A percentile compares a stretch with the other conserved stretches of the same genome.
Conservation (phyloP, 2,329 filamentous ascomycete genomes). For the Knoxdaviesia capensis region DNA sequence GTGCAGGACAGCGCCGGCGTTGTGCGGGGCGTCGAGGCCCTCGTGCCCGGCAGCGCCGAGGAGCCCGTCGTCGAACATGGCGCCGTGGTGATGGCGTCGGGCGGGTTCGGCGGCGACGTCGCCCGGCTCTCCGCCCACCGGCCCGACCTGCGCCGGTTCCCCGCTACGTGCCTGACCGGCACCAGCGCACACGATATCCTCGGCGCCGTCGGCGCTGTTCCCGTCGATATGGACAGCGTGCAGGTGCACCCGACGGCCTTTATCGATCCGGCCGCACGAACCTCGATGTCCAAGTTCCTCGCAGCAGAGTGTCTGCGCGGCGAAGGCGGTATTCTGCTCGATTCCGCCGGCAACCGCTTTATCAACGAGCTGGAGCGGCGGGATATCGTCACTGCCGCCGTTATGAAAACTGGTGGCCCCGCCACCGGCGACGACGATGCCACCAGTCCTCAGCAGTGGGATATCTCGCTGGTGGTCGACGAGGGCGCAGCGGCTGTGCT, state of each 20-base stretch:
- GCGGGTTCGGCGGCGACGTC: conserved; percentile 43
- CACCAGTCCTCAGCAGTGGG: conserved; percentile 27
- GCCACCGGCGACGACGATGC: conserved; percentile 7
- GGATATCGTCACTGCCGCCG: conserved; percentile 30
- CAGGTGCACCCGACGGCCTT: conserved; percentile 48
- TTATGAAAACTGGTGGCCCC: conserved; percentile 19
- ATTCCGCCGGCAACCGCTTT: conserved; percentile 26
- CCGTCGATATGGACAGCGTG: conserved; percentile 33
- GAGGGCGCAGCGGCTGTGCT: conserved; percentile 31
- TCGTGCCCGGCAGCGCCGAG: conserved; percentile 11
- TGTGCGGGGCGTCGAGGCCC: conserved; percentile 33
- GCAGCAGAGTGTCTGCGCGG: conserved; percentile 42
- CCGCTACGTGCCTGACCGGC: conserved; percentile 41
- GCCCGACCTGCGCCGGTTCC: conserved; percentile 35
- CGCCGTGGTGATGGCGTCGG: conserved; percentile 37
- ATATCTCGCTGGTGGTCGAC: conserved; percentile 36
- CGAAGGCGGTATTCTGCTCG: conserved; percentile 38
- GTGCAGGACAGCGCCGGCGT: conserved; percentile 11
- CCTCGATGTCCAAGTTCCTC: conserved; percentile 34
- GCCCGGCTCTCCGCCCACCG: conserved; percentile 35
- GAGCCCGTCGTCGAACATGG: conserved; percentile 19
- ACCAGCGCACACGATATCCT: conserved; percentile 30
- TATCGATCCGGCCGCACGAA: conserved; percentile 27
- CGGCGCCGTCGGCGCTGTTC: conserved; percentile 16
- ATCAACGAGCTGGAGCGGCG: conserved; percentile 43